These are phyloP conservation scores for Pseudonectria foliicola DNA, from an alignment of 2,329 filamentous ascomycete species.

Conservation along the genomic window DNA sequence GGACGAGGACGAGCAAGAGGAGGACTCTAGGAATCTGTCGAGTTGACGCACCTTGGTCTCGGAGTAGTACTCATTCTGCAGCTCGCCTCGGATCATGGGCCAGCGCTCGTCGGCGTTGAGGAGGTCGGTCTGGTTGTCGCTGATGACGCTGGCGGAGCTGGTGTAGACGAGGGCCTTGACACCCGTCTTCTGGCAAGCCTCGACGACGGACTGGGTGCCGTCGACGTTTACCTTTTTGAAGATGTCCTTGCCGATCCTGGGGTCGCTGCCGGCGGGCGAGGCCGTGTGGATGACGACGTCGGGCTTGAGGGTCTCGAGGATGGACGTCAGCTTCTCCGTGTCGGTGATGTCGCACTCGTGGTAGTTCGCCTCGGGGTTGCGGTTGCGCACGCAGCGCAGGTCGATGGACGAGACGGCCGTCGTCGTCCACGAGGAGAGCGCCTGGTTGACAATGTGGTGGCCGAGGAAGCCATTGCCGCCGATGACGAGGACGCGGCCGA, in stretches of 20 bases:
- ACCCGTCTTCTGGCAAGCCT: slow-evolving; percentile 60
- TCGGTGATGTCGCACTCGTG: slow-evolving; percentile 74
- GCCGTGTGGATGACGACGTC: slow-evolving; percentile 90
- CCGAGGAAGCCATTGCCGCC: slow-evolving; percentile 82
- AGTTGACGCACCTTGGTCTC: slow-evolving; percentile 71
- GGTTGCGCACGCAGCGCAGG: slow-evolving; percentile 63
- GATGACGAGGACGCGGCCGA: slow-evolving; percentile 70
- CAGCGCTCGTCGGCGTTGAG: slow-evolving; percentile 79
- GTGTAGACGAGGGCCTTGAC: slow-evolving; percentile 87
- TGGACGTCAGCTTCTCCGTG: slow-evolving; percentile 46
- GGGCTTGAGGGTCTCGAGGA: slow-evolving; percentile 62
- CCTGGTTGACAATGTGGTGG: slow-evolving; percentile 70
- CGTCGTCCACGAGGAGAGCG: slow-evolving; percentile 47
- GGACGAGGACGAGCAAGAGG: too few relatives aligned
- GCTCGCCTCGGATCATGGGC: slow-evolving; percentile 64
- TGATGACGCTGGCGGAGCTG: slow-evolving; percentile 78
- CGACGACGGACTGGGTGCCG: slow-evolving; percentile 71
- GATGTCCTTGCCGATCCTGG: slow-evolving; percentile 49
- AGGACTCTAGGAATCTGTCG: too few relatives aligned
- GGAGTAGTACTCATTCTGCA: slow-evolving; percentile 77
- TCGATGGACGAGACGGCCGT: slow-evolving; percentile 62
- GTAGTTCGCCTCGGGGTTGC: slow-evolving; percentile 54
- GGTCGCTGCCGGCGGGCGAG: slow-evolving; percentile 55
- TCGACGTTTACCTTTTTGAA: slow-evolving; percentile 82
- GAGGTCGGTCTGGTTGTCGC: slow-evolving; percentile 73